These are phyloP conservation scores for Dunaliella primolecta DNA, from an alignment of 139 green algal species.

Conservation along the genomic window DNA sequence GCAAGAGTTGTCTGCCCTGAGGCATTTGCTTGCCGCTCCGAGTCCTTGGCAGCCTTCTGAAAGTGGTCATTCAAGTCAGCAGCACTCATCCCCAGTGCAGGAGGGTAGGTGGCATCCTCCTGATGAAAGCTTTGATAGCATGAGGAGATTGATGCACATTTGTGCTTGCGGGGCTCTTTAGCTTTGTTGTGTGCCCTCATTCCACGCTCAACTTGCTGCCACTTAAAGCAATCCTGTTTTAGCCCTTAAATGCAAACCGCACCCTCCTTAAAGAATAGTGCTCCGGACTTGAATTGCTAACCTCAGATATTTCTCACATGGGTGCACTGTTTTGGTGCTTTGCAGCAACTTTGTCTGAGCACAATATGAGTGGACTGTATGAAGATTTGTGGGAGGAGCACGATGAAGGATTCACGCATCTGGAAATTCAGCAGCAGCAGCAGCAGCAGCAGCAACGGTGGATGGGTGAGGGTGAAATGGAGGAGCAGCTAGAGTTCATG, in stretches of 20 bases:
- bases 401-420: neutral
- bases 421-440: neutral
- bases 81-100: no score
- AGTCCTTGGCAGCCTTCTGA: neutral
- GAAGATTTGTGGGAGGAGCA: neutral
- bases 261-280: neutral
- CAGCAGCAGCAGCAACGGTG: neutral
- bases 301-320: neutral
- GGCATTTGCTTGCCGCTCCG: neutral
- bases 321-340: no score
- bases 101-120: no score
- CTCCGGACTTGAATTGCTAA: no score
- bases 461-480: neutral
- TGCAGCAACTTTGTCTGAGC: neutral
- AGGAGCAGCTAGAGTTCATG: no score
- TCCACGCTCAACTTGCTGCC: neutral
- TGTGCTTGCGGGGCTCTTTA: neutral
- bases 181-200: no score
- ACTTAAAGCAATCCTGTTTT: neutral
- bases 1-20: neutral
- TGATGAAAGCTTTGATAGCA: neutral
- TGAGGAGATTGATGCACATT: neutral
- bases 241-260: neutral
- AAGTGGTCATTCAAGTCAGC: no score
- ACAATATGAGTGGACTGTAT: neutral